Percentiles rank a stretch among this genome's conserved stretches.
Conservation (phyloP, 148 eudicot genomes). For the Rhododendron vialii region DNA sequence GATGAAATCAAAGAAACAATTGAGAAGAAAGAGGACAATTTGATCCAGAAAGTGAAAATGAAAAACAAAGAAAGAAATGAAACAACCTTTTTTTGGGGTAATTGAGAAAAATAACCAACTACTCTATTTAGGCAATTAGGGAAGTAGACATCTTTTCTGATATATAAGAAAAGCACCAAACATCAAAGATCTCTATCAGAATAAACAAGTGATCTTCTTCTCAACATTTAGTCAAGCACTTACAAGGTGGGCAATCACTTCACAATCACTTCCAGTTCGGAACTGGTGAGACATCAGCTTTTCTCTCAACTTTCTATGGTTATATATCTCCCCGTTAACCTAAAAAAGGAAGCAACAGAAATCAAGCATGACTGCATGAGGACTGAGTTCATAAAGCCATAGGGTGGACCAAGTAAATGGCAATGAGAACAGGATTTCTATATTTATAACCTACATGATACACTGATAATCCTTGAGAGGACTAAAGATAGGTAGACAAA, state of each 20-base stretch:
- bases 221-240: conserved; percentile 21
- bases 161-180: not conserved
- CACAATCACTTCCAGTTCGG: conserved; percentile 90
- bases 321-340: conserved; percentile 94
- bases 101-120: not conserved
- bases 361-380: not conserved
- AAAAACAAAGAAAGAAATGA: not conserved
- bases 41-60: not conserved
- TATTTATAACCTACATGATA: not conserved
- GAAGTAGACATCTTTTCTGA: not conserved
- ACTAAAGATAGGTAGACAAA: not conserved
- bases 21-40: not conserved
- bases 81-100: not conserved
- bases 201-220: not conserved
- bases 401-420: not conserved
- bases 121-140: not conserved
- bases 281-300: conserved; percentile 60
- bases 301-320: conserved; percentile 67
- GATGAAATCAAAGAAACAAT: not conserved
- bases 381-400: conserved; percentile 1
- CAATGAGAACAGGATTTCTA: not conserved
- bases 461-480: not conserved
- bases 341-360: conserved; percentile 23
- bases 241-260: conserved; percentile 93
- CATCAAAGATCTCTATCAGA: not conserved